Conservation (phyloP, 768 basidiomycete genomes). For the Leucosporidium scottii region DNA sequence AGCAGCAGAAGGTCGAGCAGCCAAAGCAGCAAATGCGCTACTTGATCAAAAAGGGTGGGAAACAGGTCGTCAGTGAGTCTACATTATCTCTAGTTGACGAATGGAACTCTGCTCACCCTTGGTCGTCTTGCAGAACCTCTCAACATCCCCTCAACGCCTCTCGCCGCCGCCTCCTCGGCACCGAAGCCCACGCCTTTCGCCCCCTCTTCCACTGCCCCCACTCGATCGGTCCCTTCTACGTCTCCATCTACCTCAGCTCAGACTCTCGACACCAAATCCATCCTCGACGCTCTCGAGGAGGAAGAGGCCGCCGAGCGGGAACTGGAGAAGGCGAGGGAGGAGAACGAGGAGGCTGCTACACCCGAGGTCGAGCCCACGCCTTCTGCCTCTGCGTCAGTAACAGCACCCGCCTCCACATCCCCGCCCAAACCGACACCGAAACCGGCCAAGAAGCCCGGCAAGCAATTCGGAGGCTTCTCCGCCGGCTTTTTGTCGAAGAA, state of each 20-base stretch:
- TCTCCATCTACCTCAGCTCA: not conserved
- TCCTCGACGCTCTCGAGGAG: conserved; percentile 29
- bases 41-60: conserved; percentile 30
- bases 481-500: conserved; percentile 24
- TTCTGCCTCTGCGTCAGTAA: not conserved
- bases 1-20: not conserved
- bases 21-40: conserved; percentile 13
- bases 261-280: conserved; percentile 3
- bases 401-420: too few species aligned
- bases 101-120: not conserved
- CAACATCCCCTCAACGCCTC: not conserved
- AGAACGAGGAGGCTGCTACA: not conserved
- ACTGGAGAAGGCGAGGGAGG: not conserved
- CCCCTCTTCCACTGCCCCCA: not conserved
- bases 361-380: not conserved
- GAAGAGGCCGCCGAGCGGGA: conserved; percentile 10
- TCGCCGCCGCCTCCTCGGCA: not conserved
- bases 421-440: too few species aligned
- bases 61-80: conserved; percentile 23
- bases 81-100: too few species aligned
- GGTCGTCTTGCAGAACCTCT: not conserved
- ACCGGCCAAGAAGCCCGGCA: too few species aligned
- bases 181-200: not conserved
- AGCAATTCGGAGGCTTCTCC: conserved; percentile 20
- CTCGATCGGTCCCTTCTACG: not conserved